Conservation (phyloP, 1,284 basidiomycete genomes). For the Porphyrellus sp. region DNA sequence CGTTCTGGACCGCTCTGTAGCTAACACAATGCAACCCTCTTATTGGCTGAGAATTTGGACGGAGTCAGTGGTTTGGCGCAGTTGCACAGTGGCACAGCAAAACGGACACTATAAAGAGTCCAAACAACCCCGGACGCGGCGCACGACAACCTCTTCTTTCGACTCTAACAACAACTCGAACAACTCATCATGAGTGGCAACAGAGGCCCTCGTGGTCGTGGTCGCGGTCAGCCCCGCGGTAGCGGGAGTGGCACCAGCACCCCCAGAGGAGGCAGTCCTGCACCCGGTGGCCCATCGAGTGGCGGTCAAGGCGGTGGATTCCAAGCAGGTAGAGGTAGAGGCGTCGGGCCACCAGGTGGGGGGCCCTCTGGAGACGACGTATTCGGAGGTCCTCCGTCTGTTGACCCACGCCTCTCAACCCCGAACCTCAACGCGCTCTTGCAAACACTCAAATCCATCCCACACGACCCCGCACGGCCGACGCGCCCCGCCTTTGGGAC, state of each 20-base stretch:
- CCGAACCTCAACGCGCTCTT: constrained; percentile 41
- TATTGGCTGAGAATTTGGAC: too few relatives aligned
- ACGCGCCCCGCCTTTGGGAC: constrained; percentile 67
- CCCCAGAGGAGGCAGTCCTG: constrained; percentile 1
- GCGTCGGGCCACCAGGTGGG: constrained; percentile 34
- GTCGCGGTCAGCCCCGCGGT: constrained; percentile 16
- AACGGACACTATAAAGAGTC: not conserved
- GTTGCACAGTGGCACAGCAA: not conserved
- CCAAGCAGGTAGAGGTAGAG: constrained; percentile 27
- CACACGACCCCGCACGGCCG: constrained; percentile 44
- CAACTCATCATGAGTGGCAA: constrained; percentile 18
- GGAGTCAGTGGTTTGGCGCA: not conserved
- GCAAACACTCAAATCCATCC: constrained; percentile 41
- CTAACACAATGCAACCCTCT: too few relatives aligned
- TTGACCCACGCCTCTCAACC: constrained; percentile 45
- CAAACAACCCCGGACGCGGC: not conserved
- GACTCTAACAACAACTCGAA: not conserved
- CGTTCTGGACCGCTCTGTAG: too few relatives aligned
- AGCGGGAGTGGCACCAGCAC: not conserved
- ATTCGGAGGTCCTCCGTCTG: constrained; percentile 43
- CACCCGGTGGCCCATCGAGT: constrained; percentile 14
- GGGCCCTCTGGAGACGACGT: constrained; percentile 37
- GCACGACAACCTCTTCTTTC: not conserved
- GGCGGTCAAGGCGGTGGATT: constrained; percentile 27
- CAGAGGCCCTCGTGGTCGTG: constrained; percentile 25